These are phyloP conservation scores for Cubamyces sp. DNA, from an alignment of 768 basidiomycete genomes.

Conservation along the genomic window DNA sequence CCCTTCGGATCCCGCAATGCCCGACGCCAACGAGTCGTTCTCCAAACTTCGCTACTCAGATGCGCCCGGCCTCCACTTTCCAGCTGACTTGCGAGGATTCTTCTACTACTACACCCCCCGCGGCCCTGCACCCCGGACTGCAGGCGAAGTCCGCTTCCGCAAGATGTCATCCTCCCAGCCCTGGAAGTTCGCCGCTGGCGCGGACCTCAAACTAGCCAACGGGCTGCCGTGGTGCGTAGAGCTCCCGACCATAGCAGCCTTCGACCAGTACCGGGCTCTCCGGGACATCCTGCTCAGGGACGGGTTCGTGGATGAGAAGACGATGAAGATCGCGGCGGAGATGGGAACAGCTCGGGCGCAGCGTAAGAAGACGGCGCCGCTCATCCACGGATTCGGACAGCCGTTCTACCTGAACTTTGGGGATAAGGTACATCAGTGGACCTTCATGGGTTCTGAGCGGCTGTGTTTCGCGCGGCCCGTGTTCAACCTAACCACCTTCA, in stretches of 20 bases:
- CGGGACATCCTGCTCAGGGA: conserved; percentile 8
- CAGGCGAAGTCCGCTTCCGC: conserved; percentile 11
- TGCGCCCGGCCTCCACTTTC: not conserved
- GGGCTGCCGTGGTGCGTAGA: conserved; percentile 1
- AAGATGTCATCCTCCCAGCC: not conserved
- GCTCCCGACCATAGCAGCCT: not conserved
- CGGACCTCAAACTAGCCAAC: not conserved
- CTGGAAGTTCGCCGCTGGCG: too few relatives aligned
- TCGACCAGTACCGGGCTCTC: not conserved
- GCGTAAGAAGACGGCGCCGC: not conserved
- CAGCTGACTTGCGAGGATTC: not conserved
- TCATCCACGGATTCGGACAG: conserved; percentile 4
- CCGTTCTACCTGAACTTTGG: conserved; percentile 1
- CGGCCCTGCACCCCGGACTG: not conserved
- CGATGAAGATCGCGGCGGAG: not conserved
- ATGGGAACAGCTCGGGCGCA: not conserved
- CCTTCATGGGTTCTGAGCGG: not conserved
- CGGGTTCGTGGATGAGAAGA: not conserved
- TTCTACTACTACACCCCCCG: not conserved
- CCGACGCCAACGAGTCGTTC: not conserved
- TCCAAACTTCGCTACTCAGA: not conserved
- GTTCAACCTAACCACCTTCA: not conserved
- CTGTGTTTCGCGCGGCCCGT: not conserved
- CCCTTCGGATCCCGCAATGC: not conserved
- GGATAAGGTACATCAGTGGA: conserved; percentile 3